phyloP scores from a whole-genome alignment of 768 basidiomycete genomes.

The Nidularia pulvinata region DNA sequence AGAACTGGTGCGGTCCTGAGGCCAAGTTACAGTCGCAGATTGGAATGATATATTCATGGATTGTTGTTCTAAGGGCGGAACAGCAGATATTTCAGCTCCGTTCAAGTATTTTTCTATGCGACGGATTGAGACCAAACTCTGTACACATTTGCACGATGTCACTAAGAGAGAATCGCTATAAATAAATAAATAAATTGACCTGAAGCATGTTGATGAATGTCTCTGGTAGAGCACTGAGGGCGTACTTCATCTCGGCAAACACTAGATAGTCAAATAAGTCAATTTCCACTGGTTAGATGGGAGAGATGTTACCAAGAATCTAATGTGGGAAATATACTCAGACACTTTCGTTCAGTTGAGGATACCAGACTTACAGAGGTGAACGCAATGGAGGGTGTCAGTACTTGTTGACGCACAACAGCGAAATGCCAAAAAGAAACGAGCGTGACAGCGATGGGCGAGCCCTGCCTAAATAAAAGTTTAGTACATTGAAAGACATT shows the following conservation, averaged over 20 bases:
- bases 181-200: conserved; percentile 24
- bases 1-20: conserved; percentile 62
- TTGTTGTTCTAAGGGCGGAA: conserved; percentile 56
- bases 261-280: conserved; percentile 35
- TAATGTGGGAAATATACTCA: neutral
- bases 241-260: conserved; percentile 87
- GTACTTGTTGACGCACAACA: conserved; percentile 60
- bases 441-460: conserved; percentile 57
- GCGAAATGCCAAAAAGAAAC: conserved; percentile 74
- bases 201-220: conserved; percentile 91
- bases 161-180: neutral
- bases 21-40: conserved; percentile 91
- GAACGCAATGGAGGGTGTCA: conserved; percentile 89
- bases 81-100: conserved; percentile 63
- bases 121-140: conserved; percentile 82
- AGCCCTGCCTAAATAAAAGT: conserved; percentile 51
- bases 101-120: conserved; percentile 92
- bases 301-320: too few species aligned
- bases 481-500: neutral
- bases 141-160: neutral
- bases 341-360: neutral
- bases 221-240: conserved; percentile 86
- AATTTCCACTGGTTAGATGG: too few species aligned
- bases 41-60: conserved; percentile 70
- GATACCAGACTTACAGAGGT: conserved; percentile 47